phyloP scores from a whole-genome alignment of 805 yeast genomes.

The Hanseniaspora taiwanica region DNA sequence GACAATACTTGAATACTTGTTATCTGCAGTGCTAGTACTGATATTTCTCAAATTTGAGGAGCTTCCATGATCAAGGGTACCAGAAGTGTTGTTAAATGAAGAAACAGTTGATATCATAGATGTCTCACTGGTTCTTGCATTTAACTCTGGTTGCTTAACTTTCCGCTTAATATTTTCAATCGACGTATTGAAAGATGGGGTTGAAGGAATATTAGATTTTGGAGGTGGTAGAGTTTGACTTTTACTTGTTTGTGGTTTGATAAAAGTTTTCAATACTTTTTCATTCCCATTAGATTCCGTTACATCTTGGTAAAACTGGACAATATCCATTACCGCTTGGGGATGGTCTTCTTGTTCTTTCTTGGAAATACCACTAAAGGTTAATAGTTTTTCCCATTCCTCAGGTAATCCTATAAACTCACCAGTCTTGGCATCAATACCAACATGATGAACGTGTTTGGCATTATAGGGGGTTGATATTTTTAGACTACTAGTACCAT shows the following conservation, averaged over 20 bases:
- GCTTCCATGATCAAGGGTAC: neutral
- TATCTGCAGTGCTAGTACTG: neutral
- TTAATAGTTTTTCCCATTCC: constrained; percentile 77
- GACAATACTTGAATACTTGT: no score
- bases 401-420: constrained; percentile 85
- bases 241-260: constrained; percentile 4
- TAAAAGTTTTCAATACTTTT: constrained; percentile 28
- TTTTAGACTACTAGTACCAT: constrained; percentile 26
- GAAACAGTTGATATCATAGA: neutral
- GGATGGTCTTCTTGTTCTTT: constrained; percentile 79
- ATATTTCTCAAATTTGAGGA: neutral
- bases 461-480: constrained; percentile 90
- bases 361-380: constrained; percentile 76
- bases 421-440: constrained; percentile 72
- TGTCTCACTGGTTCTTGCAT: neutral
- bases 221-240: neutral
- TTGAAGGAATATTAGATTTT: constrained; percentile 8
- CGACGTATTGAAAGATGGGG: constrained; percentile 25
- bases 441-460: constrained; percentile 87
- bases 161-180: neutral
- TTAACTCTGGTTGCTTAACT: neutral
- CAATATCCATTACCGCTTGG: constrained; percentile 85
- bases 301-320: constrained; percentile 66
- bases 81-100: neutral
- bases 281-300: constrained; percentile 30